Conservation (phyloP, 441 rosid species). For the Macaranga tanarius region DNA sequence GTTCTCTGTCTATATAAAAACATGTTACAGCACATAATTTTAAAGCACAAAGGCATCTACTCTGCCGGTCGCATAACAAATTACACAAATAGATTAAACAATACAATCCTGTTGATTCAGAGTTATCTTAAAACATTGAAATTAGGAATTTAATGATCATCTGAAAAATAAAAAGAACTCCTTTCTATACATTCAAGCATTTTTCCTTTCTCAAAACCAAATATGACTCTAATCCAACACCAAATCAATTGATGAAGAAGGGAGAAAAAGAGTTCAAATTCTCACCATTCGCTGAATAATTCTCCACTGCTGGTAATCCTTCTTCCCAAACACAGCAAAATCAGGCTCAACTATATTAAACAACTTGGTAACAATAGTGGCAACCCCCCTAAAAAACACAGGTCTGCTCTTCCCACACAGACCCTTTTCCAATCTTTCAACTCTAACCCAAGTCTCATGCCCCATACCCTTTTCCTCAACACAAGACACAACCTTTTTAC, state of each 20-base stretch:
- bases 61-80: neutral
- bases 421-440: slow-evolving; percentile 79
- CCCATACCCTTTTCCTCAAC: slow-evolving; percentile 58
- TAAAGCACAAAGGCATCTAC: neutral
- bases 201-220: neutral
- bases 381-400: slow-evolving; percentile 83
- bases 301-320: slow-evolving; percentile 88
- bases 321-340: slow-evolving; percentile 72
- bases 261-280: neutral
- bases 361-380: slow-evolving; percentile 76
- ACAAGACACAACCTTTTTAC: slow-evolving; percentile 43
- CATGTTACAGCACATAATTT: neutral
- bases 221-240: neutral
- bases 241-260: neutral
- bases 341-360: slow-evolving; percentile 90
- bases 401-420: slow-evolving; percentile 91
- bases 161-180: neutral
- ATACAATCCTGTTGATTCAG: neutral
- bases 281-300: slow-evolving; percentile 59
- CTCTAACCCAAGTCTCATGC: slow-evolving; percentile 87
- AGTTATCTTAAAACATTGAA: neutral
- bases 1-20: neutral
- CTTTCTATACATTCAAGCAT: neutral
- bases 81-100: neutral
- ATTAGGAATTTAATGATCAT: neutral